A percentile compares a stretch with the other conserved stretches of the same genome.
phyloP scores from a whole-genome alignment of 169 alveolate species.

The Cystoisospora suis region DNA sequence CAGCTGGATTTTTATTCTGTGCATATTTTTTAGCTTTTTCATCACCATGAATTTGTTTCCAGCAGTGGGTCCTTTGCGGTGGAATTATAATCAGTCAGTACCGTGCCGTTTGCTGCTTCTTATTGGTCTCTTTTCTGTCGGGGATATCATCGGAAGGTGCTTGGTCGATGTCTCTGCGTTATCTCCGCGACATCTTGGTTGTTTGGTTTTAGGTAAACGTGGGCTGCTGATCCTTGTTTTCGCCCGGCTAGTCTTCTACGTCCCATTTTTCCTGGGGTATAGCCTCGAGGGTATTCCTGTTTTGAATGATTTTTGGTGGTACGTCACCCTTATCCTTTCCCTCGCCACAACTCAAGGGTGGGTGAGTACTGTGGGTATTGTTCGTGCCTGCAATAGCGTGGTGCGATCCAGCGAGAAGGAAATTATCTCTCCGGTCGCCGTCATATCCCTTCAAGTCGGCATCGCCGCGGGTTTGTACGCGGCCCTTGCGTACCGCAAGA shows the following conservation, averaged over 20 bases:
- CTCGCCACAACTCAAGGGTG: constrained; percentile 40
- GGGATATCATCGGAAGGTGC: constrained; percentile 41
- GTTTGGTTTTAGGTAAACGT: not conserved
- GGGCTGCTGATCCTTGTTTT: constrained; percentile 11
- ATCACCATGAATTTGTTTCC: constrained; percentile 43
- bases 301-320: constrained; percentile 20
- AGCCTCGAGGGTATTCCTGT: not conserved
- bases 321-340: not conserved
- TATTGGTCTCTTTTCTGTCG: constrained; percentile 35
- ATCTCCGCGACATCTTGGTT: not conserved
- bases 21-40: constrained; percentile 30
- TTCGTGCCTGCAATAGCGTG: constrained; percentile 23
- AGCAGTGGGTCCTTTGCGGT: constrained; percentile 51
- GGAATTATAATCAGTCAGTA: constrained; percentile 34
- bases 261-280: constrained; percentile 28
- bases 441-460: constrained; percentile 49
- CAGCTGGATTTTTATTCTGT: constrained; percentile 6
- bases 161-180: constrained; percentile 3
- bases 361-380: constrained; percentile 29
- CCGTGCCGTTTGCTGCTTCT: constrained; percentile 24
- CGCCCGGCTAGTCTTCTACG: not conserved
- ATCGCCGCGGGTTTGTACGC: constrained; percentile 51
- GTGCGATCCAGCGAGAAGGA: constrained; percentile 40
- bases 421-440: constrained; percentile 48
- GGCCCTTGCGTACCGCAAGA: constrained; percentile 42